Base-by-base conservation (phyloP, 2,329 filamentous ascomycete species). In the Cadophora sp. region DNA sequence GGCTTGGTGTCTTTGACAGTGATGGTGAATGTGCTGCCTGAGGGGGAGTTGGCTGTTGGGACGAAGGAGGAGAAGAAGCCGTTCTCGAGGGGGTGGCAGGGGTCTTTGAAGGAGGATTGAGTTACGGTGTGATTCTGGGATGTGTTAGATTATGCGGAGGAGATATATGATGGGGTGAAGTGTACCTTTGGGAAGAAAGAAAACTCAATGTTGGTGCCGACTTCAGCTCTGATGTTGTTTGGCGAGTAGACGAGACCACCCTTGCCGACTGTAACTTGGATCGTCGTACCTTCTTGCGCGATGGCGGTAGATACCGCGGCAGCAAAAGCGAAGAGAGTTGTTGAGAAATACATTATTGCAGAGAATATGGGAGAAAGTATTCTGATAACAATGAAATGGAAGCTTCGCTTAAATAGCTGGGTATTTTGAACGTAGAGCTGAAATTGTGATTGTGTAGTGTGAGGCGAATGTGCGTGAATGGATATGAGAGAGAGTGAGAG, bases 231-330 rank as follows among this genome's bases (percentile, higher is more conserved):
- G 61, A 78, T 68, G n/a, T 73, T 79, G 64, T 81, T 78, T 8
- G 85, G 85, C 37, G 76, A 63, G 94, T 97, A 87, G 97, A 97
- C 71, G 93, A 97, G 80, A 92, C 93, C 53, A 85, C 97, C 77
- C 91, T 97, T 86, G 93, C 92, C 69, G 93, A 94, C 71, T 93
- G 94, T 68, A 92, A 95, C 48, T 80, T 76, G 84, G 84, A 72
- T 65, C 19, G 68, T 73, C 11, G 60, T 50, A 27, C 59, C 37
- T 74, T 76, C 62, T 83, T 74, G 34, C 37, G 70, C 71, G 16
- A 12, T 31, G 19, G 56, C 69, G 31, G 69, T 58, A 24, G 68
- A 64, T 7, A 63, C 68, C 12, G 68, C 62, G 27, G 70, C 66
- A 60, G 69, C 68, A 51, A 67, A 26, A 31, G 68, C 14, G 56